phyloP scores from a whole-genome alignment of 768 basidiomycete species.

The Leccinum variicolor region DNA sequence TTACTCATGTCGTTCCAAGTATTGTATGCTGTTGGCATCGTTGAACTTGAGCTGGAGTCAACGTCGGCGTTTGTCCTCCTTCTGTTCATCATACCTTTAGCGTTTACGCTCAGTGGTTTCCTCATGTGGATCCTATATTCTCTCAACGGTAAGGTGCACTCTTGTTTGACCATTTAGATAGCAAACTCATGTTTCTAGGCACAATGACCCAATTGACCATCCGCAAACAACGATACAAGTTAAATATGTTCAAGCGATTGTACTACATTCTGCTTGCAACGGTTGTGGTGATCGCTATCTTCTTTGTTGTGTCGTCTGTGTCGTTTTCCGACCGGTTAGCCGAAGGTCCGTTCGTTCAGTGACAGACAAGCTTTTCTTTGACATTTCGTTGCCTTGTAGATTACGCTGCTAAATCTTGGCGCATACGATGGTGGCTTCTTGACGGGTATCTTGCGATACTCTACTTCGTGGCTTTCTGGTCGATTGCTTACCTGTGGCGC shows the following conservation, averaged over 20 bases:
- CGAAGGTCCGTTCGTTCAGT: slow-evolving; percentile 56
- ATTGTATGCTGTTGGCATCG: slow-evolving; percentile 92
- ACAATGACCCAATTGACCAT: slow-evolving; percentile 85
- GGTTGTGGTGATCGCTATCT: slow-evolving; percentile 76
- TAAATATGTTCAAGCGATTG: slow-evolving; percentile 84
- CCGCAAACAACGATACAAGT: slow-evolving; percentile 83
- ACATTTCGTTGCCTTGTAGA: slow-evolving; percentile 44
- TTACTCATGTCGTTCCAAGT: slow-evolving; percentile 43
- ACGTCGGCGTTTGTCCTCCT: slow-evolving; percentile 82
- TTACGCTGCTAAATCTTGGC: slow-evolving; percentile 90
- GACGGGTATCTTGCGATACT: slow-evolving; percentile 93
- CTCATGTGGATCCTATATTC: slow-evolving; percentile 94
- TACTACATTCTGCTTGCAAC: slow-evolving; percentile 82
- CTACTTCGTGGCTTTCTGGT: slow-evolving; percentile 75
- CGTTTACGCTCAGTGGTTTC: slow-evolving; percentile 94
- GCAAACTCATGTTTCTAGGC: slow-evolving; percentile 41
- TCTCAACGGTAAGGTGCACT: slow-evolving; percentile 63
- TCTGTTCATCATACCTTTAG: slow-evolving; percentile 89
- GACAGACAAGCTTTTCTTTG: not conserved
- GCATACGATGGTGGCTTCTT: slow-evolving; percentile 90
- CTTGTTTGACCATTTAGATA: not conserved
- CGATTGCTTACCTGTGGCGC: slow-evolving; percentile 90
- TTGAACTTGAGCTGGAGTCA: slow-evolving; percentile 87
- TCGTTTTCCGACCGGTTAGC: slow-evolving; percentile 88
- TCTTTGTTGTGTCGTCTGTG: slow-evolving; percentile 91